Evolutionary conservation across 345 rosid species (phyloP).

Genomic region (Punica granatum): DNA sequence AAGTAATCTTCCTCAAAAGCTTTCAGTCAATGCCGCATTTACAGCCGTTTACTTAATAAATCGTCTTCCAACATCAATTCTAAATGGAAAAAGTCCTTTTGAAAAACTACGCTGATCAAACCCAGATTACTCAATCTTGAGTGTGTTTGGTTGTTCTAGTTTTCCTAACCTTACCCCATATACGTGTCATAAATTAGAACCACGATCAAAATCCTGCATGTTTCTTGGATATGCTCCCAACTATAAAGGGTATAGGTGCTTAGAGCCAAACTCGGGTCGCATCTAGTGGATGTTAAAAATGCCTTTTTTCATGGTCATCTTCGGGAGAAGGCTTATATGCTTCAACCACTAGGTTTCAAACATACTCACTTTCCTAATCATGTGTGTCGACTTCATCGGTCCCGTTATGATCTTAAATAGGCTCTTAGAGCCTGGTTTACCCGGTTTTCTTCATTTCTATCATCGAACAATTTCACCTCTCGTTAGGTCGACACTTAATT

Average conservation of each 20-base stretch:
- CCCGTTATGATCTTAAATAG: background rate
- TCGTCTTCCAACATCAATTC: background rate
- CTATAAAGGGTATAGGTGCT: constrained; percentile 2
- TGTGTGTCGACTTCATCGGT: background rate
- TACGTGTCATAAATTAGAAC: background rate
- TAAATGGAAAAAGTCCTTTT: background rate
- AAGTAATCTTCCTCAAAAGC: background rate
- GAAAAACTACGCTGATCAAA: background rate
- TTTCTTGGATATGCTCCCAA: background rate
- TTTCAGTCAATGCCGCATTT: background rate
- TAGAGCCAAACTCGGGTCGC: background rate
- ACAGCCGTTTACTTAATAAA: background rate
- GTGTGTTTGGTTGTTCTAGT: background rate
- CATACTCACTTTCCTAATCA: background rate
- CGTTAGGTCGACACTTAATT: background rate
- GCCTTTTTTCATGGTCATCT: constrained; percentile 9
- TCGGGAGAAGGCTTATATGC: background rate
- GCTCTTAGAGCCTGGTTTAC: background rate
- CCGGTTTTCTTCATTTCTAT: background rate
- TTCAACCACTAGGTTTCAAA: background rate
- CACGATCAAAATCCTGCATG: background rate
- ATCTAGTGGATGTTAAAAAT: background rate
- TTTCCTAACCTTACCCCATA: background rate
- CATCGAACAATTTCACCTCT: background rate
- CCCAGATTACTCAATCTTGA: background rate